Evolutionary conservation across 345 rosid species (phyloP), one percentile per base, ranked within the genome.

Genomic region (Syzygium aqueum): DNA sequence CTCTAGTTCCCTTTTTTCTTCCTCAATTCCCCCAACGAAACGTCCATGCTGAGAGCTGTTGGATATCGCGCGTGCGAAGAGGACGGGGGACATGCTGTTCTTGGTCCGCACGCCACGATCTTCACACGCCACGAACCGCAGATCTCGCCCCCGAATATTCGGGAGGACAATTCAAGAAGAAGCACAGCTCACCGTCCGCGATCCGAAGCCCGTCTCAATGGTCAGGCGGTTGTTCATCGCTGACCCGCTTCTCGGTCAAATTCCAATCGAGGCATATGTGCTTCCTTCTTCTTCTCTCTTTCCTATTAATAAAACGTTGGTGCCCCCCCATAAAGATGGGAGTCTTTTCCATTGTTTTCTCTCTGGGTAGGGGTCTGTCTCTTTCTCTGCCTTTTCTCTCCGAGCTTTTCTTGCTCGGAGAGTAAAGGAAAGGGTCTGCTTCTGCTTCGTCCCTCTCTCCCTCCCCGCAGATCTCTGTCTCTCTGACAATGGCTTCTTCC

Each of bases 391-490:
- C 84, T 37, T 37, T 80, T 3, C 73, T 86, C 65, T 87, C 86
- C 89, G 65, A 87, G 84, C 65, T 51, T 51, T 87, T 40, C 84
- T 52, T 87, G 46, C 86, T 65, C 65, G 88, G 86, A 84, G 88
- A 63, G 46, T 11, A 73, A 40, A 37, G 7, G 82, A 59, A 61
- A 85, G 59, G 46, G 53, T 23, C 37, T 80, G 23, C 40, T 40
- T 37, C 49, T 65, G 53, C 22, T 28, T n/a, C 23, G 43, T 8
- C 43, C 43, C 1, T 14, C 77, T 30, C 49, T 19, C 0, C 0
- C 49, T 17, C 22, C 17, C 78, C 80, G 49, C 80, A 25, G 0
- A 19, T 73, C 80, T 73, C 80, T 4, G 46, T 73, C 3, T 37
- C 80, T 73, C 37, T 9, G 49, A 50, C 27, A 37, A 86, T 87